A percentile compares a stretch with the other conserved stretches of the same genome.
phyloP scores from a whole-genome alignment of 176 grass and related monocot genomes.

The Lolium multiflorum region DNA sequence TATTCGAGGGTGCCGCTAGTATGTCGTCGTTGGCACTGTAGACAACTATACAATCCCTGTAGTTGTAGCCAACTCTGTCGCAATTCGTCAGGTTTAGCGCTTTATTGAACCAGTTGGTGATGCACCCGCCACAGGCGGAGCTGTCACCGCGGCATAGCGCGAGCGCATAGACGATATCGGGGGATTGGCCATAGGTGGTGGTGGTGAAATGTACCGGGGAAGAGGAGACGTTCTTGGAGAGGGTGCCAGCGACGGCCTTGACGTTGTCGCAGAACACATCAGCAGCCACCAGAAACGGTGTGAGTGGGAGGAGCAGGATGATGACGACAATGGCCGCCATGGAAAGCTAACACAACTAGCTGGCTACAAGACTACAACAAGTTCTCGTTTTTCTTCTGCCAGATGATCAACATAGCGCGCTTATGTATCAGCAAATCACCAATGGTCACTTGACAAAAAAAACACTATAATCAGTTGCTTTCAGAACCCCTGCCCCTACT shows the following conservation, averaged over 20 bases:
- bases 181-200: background rate
- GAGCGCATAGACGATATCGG: slow-evolving; percentile 5
- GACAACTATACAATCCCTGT: background rate
- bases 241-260: background rate
- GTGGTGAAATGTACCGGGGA: slow-evolving; percentile 8
- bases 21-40: background rate
- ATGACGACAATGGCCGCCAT: background rate
- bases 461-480: background rate
- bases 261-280: slow-evolving; percentile 30
- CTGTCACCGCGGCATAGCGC: slow-evolving; percentile 17
- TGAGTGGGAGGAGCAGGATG: background rate
- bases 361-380: background rate
- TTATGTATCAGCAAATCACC: background rate
- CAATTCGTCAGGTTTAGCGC: slow-evolving; percentile 16
- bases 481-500: background rate
- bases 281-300: background rate
- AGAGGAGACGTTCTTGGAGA: background rate
- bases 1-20: background rate
- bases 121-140: background rate
- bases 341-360: slow-evolving; percentile 1
- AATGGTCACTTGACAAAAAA: background rate
- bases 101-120: background rate
- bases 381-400: background rate
- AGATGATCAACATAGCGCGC: background rate
- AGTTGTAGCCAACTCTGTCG: background rate